phyloP scores from a whole-genome alignment of 768 basidiomycete genomes.

The Pholiota conissans region DNA sequence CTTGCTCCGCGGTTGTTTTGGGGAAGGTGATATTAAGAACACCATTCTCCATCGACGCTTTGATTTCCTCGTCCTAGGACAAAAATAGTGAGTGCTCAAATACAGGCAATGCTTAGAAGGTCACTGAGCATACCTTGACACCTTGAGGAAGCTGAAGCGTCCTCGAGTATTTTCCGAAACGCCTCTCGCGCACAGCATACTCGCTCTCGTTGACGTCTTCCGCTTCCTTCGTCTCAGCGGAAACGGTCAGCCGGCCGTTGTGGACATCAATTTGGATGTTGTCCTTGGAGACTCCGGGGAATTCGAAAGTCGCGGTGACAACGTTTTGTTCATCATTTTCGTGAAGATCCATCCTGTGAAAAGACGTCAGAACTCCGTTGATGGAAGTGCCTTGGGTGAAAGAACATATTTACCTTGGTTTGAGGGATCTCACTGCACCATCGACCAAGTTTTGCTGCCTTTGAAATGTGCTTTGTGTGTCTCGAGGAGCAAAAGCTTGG shows the following conservation, averaged over 20 bases:
- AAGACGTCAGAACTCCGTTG: background rate
- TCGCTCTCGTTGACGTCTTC: slow-evolving; percentile 34
- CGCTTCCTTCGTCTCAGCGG: slow-evolving; percentile 43
- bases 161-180: slow-evolving; percentile 44
- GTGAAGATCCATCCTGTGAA: slow-evolving; percentile 53
- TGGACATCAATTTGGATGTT: slow-evolving; percentile 53
- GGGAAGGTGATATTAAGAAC: background rate
- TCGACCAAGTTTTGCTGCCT: background rate
- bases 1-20: background rate
- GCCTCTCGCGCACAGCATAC: slow-evolving; percentile 48
- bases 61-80: background rate
- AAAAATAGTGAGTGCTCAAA: background rate
- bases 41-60: background rate
- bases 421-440: background rate
- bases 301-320: slow-evolving; percentile 57
- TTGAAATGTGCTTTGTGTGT: background rate
- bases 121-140: slow-evolving; percentile 45
- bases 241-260: slow-evolving; percentile 48
- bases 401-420: background rate
- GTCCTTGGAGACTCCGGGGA: slow-evolving; percentile 54
- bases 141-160: slow-evolving; percentile 51
- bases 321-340: slow-evolving; percentile 45
- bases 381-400: background rate
- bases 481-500: slow-evolving; percentile 22
- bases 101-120: background rate